phyloP scores from a whole-genome alignment of 352 stramenopile species.

The Detonula confervacea region DNA sequence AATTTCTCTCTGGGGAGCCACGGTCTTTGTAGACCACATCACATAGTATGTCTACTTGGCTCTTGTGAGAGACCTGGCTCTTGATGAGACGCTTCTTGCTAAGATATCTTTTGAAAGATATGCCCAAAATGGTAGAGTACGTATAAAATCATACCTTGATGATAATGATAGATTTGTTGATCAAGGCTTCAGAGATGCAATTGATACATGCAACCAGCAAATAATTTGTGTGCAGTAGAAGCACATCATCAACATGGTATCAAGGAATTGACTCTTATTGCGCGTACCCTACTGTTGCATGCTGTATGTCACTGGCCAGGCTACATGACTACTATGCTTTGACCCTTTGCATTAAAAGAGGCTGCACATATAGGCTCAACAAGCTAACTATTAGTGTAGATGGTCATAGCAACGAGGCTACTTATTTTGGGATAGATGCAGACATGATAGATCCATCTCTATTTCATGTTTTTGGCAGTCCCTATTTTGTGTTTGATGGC shows the following conservation, averaged over 20 bases:
- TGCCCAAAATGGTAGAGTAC: background rate
- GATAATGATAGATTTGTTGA: slow-evolving; percentile 42
- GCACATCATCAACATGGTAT: background rate
- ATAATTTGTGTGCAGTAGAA: slow-evolving; percentile 42
- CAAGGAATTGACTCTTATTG: slow-evolving; percentile 10
- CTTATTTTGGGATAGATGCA: slow-evolving; percentile 8
- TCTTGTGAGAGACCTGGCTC: slow-evolving; percentile 14
- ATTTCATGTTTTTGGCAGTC: slow-evolving; percentile 26
- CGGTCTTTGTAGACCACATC: slow-evolving; percentile 27
- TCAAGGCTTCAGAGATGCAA: slow-evolving; percentile 16
- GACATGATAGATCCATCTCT: background rate
- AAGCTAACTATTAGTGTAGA: slow-evolving; percentile 17
- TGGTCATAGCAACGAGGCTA: slow-evolving; percentile 10
- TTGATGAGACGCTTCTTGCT: slow-evolving; percentile 16
- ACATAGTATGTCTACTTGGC: slow-evolving; percentile 11
- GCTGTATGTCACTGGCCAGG: slow-evolving; percentile 41
- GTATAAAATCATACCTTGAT: slow-evolving; percentile 18
- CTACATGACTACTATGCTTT: slow-evolving; percentile 42
- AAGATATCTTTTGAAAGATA: slow-evolving; percentile 9
- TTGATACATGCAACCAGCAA: background rate
- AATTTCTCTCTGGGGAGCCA: slow-evolving; percentile 2
- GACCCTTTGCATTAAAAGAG: slow-evolving; percentile 49
- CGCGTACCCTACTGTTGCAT: slow-evolving; percentile 43
- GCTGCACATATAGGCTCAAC: slow-evolving; percentile 32
- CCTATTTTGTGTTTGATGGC: slow-evolving; percentile 20